Evolutionary conservation across 768 basidiomycete species (phyloP).

Genomic region (Sporobolomyces phaffii): DNA sequence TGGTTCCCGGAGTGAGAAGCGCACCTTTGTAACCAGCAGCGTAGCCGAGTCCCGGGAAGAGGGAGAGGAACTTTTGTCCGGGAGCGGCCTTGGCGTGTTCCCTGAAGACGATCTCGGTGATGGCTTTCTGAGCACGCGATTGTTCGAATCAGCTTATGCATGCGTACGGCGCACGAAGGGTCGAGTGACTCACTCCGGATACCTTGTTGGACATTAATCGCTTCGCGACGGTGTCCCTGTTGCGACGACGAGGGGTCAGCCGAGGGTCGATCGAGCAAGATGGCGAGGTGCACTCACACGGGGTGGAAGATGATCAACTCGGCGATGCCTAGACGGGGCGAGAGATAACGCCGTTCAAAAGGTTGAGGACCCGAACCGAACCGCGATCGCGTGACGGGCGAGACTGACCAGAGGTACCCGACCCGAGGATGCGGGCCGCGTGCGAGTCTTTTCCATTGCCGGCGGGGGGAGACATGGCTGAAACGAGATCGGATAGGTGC

Average conservation of each 20-base stretch:
- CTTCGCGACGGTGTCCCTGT: constrained; percentile 96
- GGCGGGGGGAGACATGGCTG: constrained; percentile 54
- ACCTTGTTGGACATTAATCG: constrained; percentile 96
- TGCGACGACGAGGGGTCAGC: background rate
- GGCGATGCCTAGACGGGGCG: constrained; percentile 64
- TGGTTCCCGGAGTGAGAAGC: background rate
- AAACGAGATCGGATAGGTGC: background rate
- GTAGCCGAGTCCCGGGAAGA: constrained; percentile 98
- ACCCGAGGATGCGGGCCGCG: constrained; percentile 80
- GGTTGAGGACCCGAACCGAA: background rate
- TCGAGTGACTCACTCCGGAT: constrained; percentile 53
- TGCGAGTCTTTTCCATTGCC: constrained; percentile 71
- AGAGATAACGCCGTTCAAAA: background rate
- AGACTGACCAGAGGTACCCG: constrained; percentile 76
- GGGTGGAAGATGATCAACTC: constrained; percentile 65
- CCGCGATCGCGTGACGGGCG: background rate
- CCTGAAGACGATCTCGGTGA: constrained; percentile 77
- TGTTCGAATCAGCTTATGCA: constrained; percentile 1
- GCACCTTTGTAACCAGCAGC: constrained; percentile 86
- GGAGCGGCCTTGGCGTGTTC: constrained; percentile 67
- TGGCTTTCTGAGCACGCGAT: constrained; percentile 37
- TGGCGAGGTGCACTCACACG: background rate
- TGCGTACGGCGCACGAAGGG: no score
- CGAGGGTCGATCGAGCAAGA: background rate
- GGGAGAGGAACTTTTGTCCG: constrained; percentile 66